Base-by-base conservation (phyloP, 805 yeast species). In the Cyberlindnera amylophila region DNA sequence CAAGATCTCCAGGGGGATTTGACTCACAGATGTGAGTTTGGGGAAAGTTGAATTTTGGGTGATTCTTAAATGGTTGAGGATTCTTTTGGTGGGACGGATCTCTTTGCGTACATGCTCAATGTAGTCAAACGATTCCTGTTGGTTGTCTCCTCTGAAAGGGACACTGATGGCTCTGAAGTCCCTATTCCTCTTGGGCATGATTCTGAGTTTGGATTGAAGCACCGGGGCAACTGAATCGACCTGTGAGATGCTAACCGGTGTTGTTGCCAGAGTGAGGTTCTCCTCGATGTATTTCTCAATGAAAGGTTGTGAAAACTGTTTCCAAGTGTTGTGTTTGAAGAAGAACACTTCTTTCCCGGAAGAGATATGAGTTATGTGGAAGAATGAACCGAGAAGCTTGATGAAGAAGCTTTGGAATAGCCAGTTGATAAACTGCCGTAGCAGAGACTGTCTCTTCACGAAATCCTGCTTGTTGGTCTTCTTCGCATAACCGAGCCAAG, bases 321-420 rank as follows among this genome's bases (percentile, higher is more conserved):
- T 55, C 95, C 96, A 88, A 1, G 66, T 60, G 18, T 63, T 67
- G 41, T 80, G 88, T 14, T 81, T 70, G 52, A 74, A 86, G 54
- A 67, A 86, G 0, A 69, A 40, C 0, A 77, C 44, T 4, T 63
- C 61, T 9, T 57, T 61, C 0, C 66, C 56, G 0, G 70, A 67
- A 9, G 77, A 72, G 1, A 67, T 60, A 36, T 81, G 84, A 0
- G 93, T 81, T 5, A 82, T 80, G 55, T 85, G 81, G 65, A 87
- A 89, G 53, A 75, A 77, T 0, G 74, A 59, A 0, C 66, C 59
- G 0, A 86, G 50, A 1, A 85, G 45, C 14, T 64, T 68, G 7
- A 72, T 63, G 1, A 86, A 49, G 38, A 80, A 69, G 0, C 28
- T 31, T 0, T 61, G 47, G 32, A 83, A 74, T 2, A 83, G 37